Base-by-base conservation (phyloP, 192 early-diverging fungal genomes). In the Phycomyces blakesleeanus region DNA sequence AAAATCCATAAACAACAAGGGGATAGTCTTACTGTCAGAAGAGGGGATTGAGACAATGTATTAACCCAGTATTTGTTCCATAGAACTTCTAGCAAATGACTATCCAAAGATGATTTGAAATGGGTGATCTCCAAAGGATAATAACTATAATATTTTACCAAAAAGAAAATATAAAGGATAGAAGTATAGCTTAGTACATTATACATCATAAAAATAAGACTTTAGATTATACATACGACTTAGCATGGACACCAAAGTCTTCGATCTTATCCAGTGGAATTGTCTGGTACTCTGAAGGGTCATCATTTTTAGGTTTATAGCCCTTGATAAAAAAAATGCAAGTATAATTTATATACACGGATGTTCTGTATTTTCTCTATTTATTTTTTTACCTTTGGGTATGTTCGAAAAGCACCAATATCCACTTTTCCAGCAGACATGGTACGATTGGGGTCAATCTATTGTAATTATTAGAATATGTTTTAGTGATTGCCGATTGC, bases 41-140 rank as follows among this genome's bases (percentile, higher is more conserved):
- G 78, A 15, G 94, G 88, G 8, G 94, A 94, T 71, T 94, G 92
- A 16, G 94, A 91, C 24, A 98, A 79, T 7, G 97, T 98, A 72
- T 91, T 91, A 27, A 97, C 88, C 97, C 97, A 98, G 77, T 98
- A 96, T 76, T 97, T 97, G 62, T 95, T 89, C 97, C 97, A 98
- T 67, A 98, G 81, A 58, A 87, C 78, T 66, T 97, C 94, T 55
- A 98, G 76, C 51, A 98, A 78, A 34, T 88, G 80, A 8, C 82
- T 83, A 72, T 98, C 97, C 21, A 96, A 72, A 16, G 83, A 76
- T 26, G 96, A 98, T 70, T 96, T 97, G 77, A 98, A 98, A 75
- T 93, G 92, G 0, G 88, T 85, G 21, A 98, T 85, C 40, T 93
- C 89, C 37, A 98, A 83, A 50, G 83, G 87, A 73, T 98, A 98